Percentiles rank a stretch among this genome's conserved stretches.
These are phyloP conservation scores for Globisporangium spiculum DNA, from an alignment of 352 stramenopile genomes.

Conservation along the genomic window DNA sequence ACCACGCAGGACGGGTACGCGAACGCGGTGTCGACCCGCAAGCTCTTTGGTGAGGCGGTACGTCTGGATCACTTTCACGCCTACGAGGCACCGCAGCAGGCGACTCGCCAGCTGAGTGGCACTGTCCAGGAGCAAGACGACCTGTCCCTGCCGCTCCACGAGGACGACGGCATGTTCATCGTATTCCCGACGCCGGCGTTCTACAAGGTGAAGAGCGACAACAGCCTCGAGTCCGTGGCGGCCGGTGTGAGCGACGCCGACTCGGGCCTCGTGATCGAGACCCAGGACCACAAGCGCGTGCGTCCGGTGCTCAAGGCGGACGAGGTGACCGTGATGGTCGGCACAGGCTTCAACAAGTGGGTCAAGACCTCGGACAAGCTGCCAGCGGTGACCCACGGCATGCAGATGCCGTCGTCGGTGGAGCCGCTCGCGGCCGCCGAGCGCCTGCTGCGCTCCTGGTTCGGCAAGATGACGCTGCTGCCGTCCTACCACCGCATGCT, in stretches of 20 bases:
- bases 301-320: conserved; percentile 49
- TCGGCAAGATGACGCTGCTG: conserved; percentile 64
- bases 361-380: conserved; percentile 40
- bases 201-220: conserved; percentile 42
- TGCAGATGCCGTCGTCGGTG: conserved; percentile 47
- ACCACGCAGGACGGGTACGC: conserved; percentile 38
- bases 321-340: conserved; percentile 58
- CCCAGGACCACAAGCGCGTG: conserved; percentile 34
- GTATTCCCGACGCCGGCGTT: conserved; percentile 48
- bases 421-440: conserved; percentile 21
- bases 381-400: conserved; percentile 52
- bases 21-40: conserved; percentile 34
- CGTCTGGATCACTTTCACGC: conserved; percentile 65
- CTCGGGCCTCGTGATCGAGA: conserved; percentile 56
- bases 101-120: conserved; percentile 4
- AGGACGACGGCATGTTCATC: conserved; percentile 63
- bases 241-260: conserved; percentile 30
- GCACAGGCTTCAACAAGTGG: conserved; percentile 55
- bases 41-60: conserved; percentile 50
- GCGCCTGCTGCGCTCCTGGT: conserved; percentile 47
- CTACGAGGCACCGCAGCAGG: conserved; percentile 34
- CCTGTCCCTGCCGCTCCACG: conserved; percentile 49
- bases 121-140: conserved; percentile 19
- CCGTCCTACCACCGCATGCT: conserved; percentile 56
- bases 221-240: conserved; percentile 22